Conservation (phyloP, 2,329 filamentous ascomycete species). For the Aspergillus sojae region DNA sequence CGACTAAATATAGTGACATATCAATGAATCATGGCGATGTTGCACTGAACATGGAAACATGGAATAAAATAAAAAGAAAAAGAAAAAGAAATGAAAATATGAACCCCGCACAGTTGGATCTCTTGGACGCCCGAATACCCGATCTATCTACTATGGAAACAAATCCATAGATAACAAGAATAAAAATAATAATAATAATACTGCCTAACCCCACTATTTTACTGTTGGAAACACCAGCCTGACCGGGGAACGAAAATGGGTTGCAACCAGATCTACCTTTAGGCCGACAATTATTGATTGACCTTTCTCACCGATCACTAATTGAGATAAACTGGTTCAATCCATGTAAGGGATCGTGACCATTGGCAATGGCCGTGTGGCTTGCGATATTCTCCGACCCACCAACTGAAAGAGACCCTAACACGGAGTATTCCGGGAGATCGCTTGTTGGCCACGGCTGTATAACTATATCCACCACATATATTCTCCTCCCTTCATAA, state of each 20-base stretch:
- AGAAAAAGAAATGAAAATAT: background rate
- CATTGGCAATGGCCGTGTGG: background rate
- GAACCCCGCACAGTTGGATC: background rate
- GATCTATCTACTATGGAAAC: background rate
- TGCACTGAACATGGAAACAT: background rate
- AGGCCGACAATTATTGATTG: background rate
- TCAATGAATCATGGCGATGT: background rate
- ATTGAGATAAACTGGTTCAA: background rate
- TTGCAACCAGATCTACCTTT: slow-evolving; percentile 2
- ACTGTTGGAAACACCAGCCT: background rate
- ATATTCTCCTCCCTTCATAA: background rate
- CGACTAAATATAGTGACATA: background rate
- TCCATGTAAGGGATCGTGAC: background rate
- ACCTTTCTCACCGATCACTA: background rate
- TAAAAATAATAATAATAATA: background rate
- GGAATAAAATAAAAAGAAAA: background rate
- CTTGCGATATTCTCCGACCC: slow-evolving; percentile 14
- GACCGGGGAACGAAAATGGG: background rate
- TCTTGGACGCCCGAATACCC: background rate
- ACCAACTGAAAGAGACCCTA: background rate
- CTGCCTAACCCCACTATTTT: background rate
- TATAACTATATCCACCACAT: background rate
- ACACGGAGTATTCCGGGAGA: slow-evolving; percentile 6
- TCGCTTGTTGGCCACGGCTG: background rate
- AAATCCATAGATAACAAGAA: background rate